Conservation (phyloP, 2,329 filamentous ascomycete species). For the Knufia fluminis region DNA sequence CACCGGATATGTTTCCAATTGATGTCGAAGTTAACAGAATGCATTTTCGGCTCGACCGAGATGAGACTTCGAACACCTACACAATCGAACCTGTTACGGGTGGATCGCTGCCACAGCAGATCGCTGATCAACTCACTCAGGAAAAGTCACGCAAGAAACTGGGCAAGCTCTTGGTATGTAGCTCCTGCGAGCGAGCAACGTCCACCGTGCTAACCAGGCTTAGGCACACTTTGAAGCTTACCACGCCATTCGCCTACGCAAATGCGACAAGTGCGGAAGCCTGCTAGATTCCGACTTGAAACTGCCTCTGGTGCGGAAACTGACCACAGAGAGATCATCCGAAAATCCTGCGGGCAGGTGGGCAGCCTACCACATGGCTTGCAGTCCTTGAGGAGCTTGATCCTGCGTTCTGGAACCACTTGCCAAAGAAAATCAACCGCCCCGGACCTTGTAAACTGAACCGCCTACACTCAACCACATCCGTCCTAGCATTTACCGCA, state of each 20-base stretch:
- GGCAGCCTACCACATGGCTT: slow-evolving; percentile 1
- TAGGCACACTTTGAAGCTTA: slow-evolving; percentile 7
- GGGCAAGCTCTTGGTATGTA: background rate
- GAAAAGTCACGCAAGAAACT: background rate
- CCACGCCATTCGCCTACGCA: slow-evolving; percentile 1
- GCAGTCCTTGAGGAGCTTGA: background rate
- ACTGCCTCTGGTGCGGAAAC: slow-evolving; percentile 1
- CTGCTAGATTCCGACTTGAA: background rate
- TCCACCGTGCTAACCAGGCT: background rate
- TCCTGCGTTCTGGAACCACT: too few relatives aligned
- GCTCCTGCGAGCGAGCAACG: background rate
- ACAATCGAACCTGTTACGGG: background rate
- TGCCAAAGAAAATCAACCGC: too few relatives aligned
- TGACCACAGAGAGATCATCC: background rate
- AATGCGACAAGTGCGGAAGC: slow-evolving; percentile 3
- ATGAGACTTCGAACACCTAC: background rate
- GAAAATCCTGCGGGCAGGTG: background rate
- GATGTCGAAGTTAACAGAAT: background rate
- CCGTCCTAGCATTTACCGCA: too few relatives aligned
- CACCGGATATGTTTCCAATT: slow-evolving; percentile 1
- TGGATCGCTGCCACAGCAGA: background rate
- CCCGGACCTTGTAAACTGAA: too few relatives aligned
- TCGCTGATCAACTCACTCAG: background rate
- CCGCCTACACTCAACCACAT: too few relatives aligned
- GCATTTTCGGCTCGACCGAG: background rate